Evolutionary conservation across 805 yeast genomes (phyloP), one percentile per base, ranked within the genome.

Genomic region (Metschnikowia santaceciliae): DNA sequence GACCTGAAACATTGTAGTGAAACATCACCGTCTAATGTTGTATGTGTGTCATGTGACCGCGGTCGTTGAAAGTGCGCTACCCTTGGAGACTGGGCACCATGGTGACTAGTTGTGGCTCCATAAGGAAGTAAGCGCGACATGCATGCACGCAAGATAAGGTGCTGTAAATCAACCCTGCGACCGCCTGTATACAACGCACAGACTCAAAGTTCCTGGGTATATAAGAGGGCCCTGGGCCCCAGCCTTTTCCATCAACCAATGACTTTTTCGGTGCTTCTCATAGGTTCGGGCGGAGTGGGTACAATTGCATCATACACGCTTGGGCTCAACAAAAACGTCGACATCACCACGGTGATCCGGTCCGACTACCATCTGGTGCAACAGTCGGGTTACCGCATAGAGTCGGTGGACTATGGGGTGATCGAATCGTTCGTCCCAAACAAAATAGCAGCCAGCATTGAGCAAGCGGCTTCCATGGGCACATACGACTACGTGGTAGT

Each of bases 271-370:
- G 44, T 84, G 15, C 71, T 88, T 11, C 70, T 88, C 10, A 77
- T 88, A 37, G 96, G 96, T 10, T 78, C 89, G 40, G 96, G 96
- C 14, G 96, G 96, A 36, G 94, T 89, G 10, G 96, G 96, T 35
- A 77, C 89, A 15, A 79, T 89, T 33, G 83, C 86, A 2, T 88
- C 95, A 0, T 76, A 83, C 46, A 80, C 87, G 0, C 71, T 89
- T 32, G 75, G 72, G 56, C 63, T 65, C 38, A 71, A 76, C 41
- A 8, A 11, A 8, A 65, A 71, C 40, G 74, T 81, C 8, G 71
- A 72, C 22, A 83, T 86, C 11, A 80, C 90, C 2, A 70, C 81
- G 13, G 86, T 85, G 4, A 77, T 84, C 3, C 76, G 94, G 62
- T 78, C 89, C 23, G 86, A 83, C 58, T 86, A 82, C 65, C 78